Evolutionary conservation across 805 yeast species (phyloP), one percentile per base, ranked within the genome.

Genomic region (Yueomyces sinensis): DNA sequence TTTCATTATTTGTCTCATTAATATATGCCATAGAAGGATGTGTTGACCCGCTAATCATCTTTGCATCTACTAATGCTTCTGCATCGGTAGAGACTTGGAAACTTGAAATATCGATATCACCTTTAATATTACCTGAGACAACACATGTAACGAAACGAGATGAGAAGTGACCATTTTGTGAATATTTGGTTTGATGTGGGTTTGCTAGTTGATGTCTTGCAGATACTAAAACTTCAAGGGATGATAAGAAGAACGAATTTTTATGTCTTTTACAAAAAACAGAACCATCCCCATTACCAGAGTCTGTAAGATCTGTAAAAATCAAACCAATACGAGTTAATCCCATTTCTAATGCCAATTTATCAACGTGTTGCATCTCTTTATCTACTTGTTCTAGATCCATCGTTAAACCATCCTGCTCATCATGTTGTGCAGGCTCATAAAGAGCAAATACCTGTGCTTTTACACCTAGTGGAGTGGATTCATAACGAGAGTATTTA

Each of bases 101-200:
- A 28, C 93, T 72, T 14, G 81, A 65, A 3, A 94, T 81, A 49
- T 89, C 98, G 49, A 91, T 89, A 41, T 89, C 94, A 17, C 93
- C 91, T 32, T 74, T 59, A 13, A 67, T 52, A 42, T 94, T 93
- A n/a, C 99, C 99, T 1, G 93, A 73, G 3, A 91, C 68, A 17
- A 86, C 89, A 60, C 96, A 87, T 1, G 97, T 89, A 15, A 87
- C 89, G 53, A 84, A 91, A 50, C 84, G 83, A 7, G 96, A 86
- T 13, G 95, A 81, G 53, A 72, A 91, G 19, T 50, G 46, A 3
- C 84, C 82, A 9, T 69, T 56, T 20, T 68, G 72, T 19, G 81
- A 67, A 68, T 74, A 78, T 45, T 72, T 73, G 28, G 82, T 67
- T 14, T 59, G 49, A 50, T 77, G 80, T 15, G 84, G 82, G 47